Evolutionary conservation across 1,284 basidiomycete genomes (phyloP).

Genomic region (Bjerkandera adusta): DNA sequence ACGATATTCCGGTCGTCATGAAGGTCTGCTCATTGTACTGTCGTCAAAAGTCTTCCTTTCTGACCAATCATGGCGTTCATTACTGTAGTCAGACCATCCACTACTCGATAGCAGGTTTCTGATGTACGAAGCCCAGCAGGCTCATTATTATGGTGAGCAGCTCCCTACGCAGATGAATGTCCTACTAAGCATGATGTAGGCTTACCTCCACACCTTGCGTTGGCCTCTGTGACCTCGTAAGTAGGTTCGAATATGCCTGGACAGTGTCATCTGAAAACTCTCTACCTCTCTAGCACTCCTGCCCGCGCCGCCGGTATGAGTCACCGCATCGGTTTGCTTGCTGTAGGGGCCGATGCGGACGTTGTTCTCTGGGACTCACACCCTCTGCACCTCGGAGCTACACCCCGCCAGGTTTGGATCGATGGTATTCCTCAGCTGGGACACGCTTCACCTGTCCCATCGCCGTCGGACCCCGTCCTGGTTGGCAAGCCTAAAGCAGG

Average conservation of each 20-base stretch:
- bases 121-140: slow-evolving; percentile 85
- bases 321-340: slow-evolving; percentile 79
- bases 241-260: no score
- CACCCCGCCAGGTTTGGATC: slow-evolving; percentile 73
- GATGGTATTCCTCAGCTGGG: slow-evolving; percentile 66
- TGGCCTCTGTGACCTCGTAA: slow-evolving; percentile 70
- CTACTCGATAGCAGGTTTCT: slow-evolving; percentile 77
- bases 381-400: slow-evolving; percentile 72
- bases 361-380: slow-evolving; percentile 77
- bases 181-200: no score
- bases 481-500: slow-evolving; percentile 38
- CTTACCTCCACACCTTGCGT: slow-evolving; percentile 54
- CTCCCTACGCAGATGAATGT: no score
- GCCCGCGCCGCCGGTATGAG: slow-evolving; percentile 76
- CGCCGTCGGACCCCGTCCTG: slow-evolving; percentile 12
- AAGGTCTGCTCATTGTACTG: no score
- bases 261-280: not conserved
- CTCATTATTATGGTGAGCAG: slow-evolving; percentile 73
- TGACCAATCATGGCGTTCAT: no score
- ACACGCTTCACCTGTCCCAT: slow-evolving; percentile 32
- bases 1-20: slow-evolving; percentile 76
- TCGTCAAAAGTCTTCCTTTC: no score
- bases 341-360: slow-evolving; percentile 55
- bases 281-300: slow-evolving; percentile 53
- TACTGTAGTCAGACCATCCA: slow-evolving; percentile 66